Evolutionary conservation across 495 filamentous ascomycete species (phyloP), one percentile per base, ranked within the genome.

Genomic region (Pseudevernia furfuracea): DNA sequence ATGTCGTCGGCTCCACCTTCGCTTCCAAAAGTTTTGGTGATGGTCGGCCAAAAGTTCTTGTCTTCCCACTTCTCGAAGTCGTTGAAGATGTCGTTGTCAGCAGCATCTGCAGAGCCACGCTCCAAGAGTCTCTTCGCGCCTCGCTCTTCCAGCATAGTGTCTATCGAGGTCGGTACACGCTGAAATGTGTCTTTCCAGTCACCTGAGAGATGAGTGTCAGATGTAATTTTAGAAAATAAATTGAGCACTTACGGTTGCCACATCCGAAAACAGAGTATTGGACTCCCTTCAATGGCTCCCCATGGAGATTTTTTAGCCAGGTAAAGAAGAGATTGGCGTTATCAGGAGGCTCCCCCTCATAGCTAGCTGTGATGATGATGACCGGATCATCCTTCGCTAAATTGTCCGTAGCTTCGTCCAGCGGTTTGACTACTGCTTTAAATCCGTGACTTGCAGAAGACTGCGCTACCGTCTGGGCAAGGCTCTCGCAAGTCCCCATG

Each of bases 141-240:
- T 43, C 78, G 75, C 41, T 80, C 71, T 11, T 71, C 70, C 23
- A 87, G 73, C 7, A 80, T 73, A 1, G 74, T 66, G 65, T 91
- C 78, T 4, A 91, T 74, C 2, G 82, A 69, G 65, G 82, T 90
- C 15, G 89, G 89, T 32, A 93, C 79, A 37, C 78, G 77, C 65
- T 92, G 87, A 76, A 89, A 91, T 5, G 89, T 92, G 43, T 82
- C 71, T 0, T 76, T 75, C 89, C 89, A 92, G 67, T 92, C 84
- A 62, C 60, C 41, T 64, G 52, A 9, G 21, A 10, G 0, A 25
- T 25, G 11, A 21, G 7, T 32, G 58, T 59, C 61, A 65, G 43
- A 66, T 57, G 56, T 56, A 63, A 12, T 17, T 41, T 11, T 44
- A 17, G 55, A 39, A 28, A 7, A 36, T 19, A 10, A 14, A 1